These are phyloP conservation scores for Colletotrichum aenigma DNA, from an alignment of 2,329 filamentous ascomycete species.

Conservation along the genomic window DNA sequence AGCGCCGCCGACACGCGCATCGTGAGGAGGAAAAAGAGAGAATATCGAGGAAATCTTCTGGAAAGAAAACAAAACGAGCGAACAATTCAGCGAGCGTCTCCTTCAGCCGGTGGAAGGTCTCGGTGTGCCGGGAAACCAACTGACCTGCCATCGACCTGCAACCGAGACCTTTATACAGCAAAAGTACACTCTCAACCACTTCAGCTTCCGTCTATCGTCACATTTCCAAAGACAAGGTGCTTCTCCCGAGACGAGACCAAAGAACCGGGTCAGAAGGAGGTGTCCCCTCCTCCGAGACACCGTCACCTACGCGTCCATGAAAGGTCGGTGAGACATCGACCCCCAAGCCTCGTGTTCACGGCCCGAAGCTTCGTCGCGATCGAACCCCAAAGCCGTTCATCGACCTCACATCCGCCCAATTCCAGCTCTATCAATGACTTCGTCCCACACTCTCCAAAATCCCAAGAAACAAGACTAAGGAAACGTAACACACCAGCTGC, in stretches of 20 bases:
- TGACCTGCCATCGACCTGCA: not conserved
- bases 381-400: not conserved
- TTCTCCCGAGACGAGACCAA: not conserved
- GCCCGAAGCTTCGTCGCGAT: not conserved
- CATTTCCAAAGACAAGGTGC: not conserved
- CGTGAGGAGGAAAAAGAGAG: not conserved
- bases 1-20: not conserved
- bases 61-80: not conserved
- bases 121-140: not conserved
- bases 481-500: not conserved
- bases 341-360: not conserved
- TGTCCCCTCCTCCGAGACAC: not conserved
- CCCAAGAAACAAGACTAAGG: not conserved
- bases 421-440: not conserved
- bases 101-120: not conserved
- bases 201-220: not conserved
- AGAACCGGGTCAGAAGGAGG: not conserved
- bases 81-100: not conserved
- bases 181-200: not conserved
- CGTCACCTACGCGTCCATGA: not conserved
- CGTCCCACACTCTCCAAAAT: not conserved
- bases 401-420: not conserved
- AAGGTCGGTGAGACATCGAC: not conserved
- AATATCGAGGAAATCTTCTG: not conserved
- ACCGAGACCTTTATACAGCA: constrained; percentile 1